Base-by-base conservation (phyloP, 163 green algal species). In the Scenedesmus sp. region DNA sequence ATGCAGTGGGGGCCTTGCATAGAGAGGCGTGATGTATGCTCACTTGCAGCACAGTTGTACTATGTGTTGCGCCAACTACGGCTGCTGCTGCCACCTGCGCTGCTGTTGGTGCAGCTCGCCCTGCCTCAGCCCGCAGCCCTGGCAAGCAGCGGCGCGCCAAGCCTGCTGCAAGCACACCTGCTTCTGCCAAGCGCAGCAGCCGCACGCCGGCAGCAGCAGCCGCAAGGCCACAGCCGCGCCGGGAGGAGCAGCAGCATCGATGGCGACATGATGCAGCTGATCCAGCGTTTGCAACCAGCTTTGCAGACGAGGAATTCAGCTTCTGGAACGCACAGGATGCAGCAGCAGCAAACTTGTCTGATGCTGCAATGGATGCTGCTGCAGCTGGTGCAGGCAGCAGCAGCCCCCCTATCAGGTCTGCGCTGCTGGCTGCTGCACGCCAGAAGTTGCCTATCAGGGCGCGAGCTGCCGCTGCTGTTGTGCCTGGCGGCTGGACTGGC, bases 311-410 rank as follows among this genome's bases (percentile, higher is more conserved):
- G 2, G 81, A 66, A 7, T 86, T 34, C 54, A 86, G 16, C 81
- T 62, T 86, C 18, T 86, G 81, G 55, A 34, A 23, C 15, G 34
- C 6, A 86, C 81, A 66, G 16, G 81, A 26, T 86, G 81, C 70
- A 85, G 87, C 67, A 91, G 73, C 87, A 18, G 56, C 82, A 55
- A 52, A 64, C 81, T 23, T n/a, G 84, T 2, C 34, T n/a, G 46
- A 16, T 70, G 86, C 86, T 55, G 85, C 85, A 82, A n/a, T n/a
- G 60, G 60, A 5, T 84, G 1, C 12, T 10, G 85, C 64, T 84
- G n/a, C n/a, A 84, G 66, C 23, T 46, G 86, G 9, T 9, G 82
- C 82, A 54, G 82, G 52, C 34, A 86, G 54, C 56, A 88, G 57
- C n/a, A 88, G 54, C 55, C 52, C 54, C 54, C 82, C 56, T 34